Conservation (phyloP, 768 basidiomycete species). For the Russula virescens region DNA sequence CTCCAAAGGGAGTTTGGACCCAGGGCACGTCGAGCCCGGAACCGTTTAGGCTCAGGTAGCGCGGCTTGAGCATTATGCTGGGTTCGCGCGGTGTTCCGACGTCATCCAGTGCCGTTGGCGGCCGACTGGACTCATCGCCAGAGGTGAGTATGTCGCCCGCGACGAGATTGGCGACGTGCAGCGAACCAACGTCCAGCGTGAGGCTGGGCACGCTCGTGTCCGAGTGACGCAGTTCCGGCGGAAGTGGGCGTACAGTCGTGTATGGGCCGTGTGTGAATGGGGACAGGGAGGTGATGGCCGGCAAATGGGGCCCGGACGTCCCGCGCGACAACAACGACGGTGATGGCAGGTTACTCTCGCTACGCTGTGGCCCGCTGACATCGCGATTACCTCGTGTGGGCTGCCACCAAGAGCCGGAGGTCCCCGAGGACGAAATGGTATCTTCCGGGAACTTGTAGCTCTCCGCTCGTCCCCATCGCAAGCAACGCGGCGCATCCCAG, state of each 20-base stretch:
- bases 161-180: conserved; percentile 44
- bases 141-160: conserved; percentile 40
- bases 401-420: conserved; percentile 4
- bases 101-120: conserved; percentile 25
- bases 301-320: not conserved
- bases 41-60: conserved; percentile 32
- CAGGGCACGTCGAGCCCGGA: conserved; percentile 33
- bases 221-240: conserved; percentile 24
- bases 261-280: conserved; percentile 4
- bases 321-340: not conserved
- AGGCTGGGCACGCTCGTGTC: conserved; percentile 30
- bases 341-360: conserved; percentile 5
- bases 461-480: conserved; percentile 25
- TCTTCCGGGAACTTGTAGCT: conserved; percentile 19
- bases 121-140: conserved; percentile 30
- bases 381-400: not conserved
- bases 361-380: not conserved
- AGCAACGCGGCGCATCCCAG: conserved; percentile 9
- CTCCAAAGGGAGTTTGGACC: conserved; percentile 18
- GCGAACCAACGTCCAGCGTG: conserved; percentile 36
- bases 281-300: not conserved
- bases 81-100: conserved; percentile 24
- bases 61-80: conserved; percentile 26
- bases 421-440: conserved; percentile 5
- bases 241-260: conserved; percentile 26